phyloP scores from a whole-genome alignment of 352 stramenopile species.

The Phytophthora tentaculata region DNA sequence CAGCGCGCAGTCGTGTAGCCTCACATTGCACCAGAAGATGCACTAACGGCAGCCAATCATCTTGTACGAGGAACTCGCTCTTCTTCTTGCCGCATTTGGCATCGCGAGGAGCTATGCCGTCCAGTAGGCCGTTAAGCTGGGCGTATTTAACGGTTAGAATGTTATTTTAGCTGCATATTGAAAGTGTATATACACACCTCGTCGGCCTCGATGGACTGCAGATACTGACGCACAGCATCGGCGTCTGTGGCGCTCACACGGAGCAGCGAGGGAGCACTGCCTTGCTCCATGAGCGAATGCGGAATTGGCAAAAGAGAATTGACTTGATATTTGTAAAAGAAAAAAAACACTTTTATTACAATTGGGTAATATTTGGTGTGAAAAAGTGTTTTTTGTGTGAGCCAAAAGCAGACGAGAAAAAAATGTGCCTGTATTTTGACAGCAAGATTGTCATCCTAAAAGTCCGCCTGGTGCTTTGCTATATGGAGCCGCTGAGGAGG shows the following conservation, averaged over 20 bases:
- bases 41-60: slow-evolving; percentile 72
- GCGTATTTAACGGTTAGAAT: not conserved
- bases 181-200: slow-evolving; percentile 46
- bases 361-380: slow-evolving; percentile 1
- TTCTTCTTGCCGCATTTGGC: slow-evolving; percentile 47
- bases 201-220: slow-evolving; percentile 58
- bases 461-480: slow-evolving; percentile 20
- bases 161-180: not conserved
- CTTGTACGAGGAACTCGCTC: slow-evolving; percentile 30
- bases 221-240: slow-evolving; percentile 65
- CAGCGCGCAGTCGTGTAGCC: slow-evolving; percentile 55
- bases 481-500: slow-evolving; percentile 79
- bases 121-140: slow-evolving; percentile 68
- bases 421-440: not conserved
- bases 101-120: slow-evolving; percentile 54
- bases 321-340: slow-evolving; percentile 1
- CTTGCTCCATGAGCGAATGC: slow-evolving; percentile 28
- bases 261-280: slow-evolving; percentile 63
- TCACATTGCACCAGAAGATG: slow-evolving; percentile 66
- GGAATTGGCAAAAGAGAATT: slow-evolving; percentile 5
- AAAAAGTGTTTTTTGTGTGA: not conserved
- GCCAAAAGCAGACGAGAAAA: not conserved
- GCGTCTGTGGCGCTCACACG: slow-evolving; percentile 66
- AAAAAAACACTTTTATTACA: slow-evolving; percentile 1
- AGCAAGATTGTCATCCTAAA: not conserved